A percentile compares a stretch with the other conserved stretches of the same genome.
phyloP scores from a whole-genome alignment of 306 rosid species.

The Cicer judaicum region DNA sequence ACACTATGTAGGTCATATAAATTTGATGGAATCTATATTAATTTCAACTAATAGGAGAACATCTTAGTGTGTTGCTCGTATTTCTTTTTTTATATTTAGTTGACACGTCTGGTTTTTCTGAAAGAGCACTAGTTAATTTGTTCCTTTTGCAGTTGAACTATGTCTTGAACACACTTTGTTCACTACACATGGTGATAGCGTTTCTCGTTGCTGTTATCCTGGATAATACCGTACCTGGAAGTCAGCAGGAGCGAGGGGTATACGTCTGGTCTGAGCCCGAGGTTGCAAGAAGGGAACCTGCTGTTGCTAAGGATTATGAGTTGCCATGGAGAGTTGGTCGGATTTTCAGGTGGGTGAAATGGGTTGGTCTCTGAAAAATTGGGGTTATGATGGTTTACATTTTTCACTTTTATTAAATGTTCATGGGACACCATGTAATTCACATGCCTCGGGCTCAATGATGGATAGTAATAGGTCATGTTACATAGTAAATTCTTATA shows the following conservation, averaged over 20 bases:
- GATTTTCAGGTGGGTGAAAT: constrained; percentile 93
- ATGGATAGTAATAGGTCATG: constrained; percentile 50
- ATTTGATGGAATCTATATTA: neutral
- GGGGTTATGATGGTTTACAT: constrained; percentile 10
- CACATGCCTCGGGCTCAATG: constrained; percentile 27
- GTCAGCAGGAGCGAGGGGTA: constrained; percentile 91
- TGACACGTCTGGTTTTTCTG: constrained; percentile 28
- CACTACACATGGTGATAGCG: constrained; percentile 91
- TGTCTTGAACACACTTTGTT: constrained; percentile 78
- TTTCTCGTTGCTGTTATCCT: constrained; percentile 86
- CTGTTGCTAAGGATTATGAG: constrained; percentile 77
- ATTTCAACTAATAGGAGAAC: neutral
- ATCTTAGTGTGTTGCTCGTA: neutral
- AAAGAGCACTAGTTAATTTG: constrained; percentile 17
- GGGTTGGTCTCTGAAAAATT: constrained; percentile 78
- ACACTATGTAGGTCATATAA: neutral
- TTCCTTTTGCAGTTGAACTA: constrained; percentile 74
- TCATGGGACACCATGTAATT: constrained; percentile 4
- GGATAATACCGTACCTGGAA: constrained; percentile 98
- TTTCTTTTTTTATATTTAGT: neutral
- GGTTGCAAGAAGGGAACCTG: constrained; percentile 80
- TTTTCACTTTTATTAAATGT: constrained; percentile 22
- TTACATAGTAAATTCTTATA: constrained; percentile 52
- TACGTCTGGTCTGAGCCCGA: constrained; percentile 92
- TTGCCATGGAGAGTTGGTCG: constrained; percentile 87